Conservation (phyloP, 306 rosid species). For the Lathyrus oleraceus region DNA sequence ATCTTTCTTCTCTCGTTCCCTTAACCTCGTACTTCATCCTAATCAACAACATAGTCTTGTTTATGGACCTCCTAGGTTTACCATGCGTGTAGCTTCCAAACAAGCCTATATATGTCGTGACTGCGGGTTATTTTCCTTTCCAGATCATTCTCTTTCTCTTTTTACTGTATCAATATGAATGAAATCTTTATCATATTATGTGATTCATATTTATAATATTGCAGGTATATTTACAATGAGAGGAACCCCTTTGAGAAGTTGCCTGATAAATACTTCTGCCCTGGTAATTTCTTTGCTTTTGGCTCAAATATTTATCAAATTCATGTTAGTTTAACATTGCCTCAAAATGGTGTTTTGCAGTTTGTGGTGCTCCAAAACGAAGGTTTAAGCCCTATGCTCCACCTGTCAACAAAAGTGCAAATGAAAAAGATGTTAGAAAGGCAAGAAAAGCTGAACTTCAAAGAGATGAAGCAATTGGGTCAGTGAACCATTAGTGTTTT, state of each 20-base stretch:
- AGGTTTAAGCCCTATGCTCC: slow-evolving; percentile 76
- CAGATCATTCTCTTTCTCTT: not conserved
- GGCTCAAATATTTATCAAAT: not conserved
- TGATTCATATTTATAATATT: slow-evolving; percentile 23
- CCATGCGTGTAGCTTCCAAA: slow-evolving; percentile 90
- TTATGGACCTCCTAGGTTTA: slow-evolving; percentile 55
- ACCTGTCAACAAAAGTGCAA: slow-evolving; percentile 57
- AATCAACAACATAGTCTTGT: slow-evolving; percentile 31
- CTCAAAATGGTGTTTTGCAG: slow-evolving; percentile 46
- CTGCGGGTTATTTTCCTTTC: slow-evolving; percentile 66
- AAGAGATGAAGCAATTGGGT: slow-evolving; percentile 80
- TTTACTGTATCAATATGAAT: not conserved
- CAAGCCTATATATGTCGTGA: slow-evolving; percentile 90
- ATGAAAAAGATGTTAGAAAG: slow-evolving; percentile 59
- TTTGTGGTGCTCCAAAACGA: slow-evolving; percentile 94
- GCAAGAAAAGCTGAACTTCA: slow-evolving; percentile 64
- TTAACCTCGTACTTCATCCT: slow-evolving; percentile 42
- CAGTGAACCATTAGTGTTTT: slow-evolving; percentile 42
- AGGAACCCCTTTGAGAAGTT: slow-evolving; percentile 78
- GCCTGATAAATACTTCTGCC: slow-evolving; percentile 81
- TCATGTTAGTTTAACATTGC: slow-evolving; percentile 3
- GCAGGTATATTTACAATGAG: slow-evolving; percentile 85
- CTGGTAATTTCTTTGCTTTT: slow-evolving; percentile 49
- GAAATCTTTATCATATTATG: not conserved
- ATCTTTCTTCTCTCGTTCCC: slow-evolving; percentile 56